A percentile compares a stretch with the other conserved stretches of the same genome.
phyloP scores from a whole-genome alignment of 148 eudicot species.

The Chenopodium album region DNA sequence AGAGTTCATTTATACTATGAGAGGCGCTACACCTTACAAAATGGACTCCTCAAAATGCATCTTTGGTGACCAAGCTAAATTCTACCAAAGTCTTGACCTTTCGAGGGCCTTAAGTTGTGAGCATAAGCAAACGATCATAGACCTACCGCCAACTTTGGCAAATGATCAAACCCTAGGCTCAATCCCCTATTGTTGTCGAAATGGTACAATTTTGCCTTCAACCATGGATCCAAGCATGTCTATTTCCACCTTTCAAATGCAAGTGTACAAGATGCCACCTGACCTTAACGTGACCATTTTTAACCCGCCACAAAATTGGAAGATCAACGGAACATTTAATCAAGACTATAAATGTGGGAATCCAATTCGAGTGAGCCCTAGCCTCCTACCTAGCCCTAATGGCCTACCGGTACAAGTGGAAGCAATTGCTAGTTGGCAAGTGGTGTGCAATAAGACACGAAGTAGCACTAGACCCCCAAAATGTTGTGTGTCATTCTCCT shows the following conservation, averaged over 20 bases:
- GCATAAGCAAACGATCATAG: slow-evolving; percentile 46
- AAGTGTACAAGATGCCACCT: slow-evolving; percentile 75
- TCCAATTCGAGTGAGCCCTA: slow-evolving; percentile 48
- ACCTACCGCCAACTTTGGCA: slow-evolving; percentile 39
- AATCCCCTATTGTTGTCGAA: slow-evolving; percentile 51
- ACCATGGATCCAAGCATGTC: slow-evolving; percentile 45
- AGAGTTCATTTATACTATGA: slow-evolving; percentile 63
- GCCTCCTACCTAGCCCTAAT: slow-evolving; percentile 30
- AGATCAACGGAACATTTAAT: slow-evolving; percentile 47
- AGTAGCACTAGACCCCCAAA: slow-evolving; percentile 32
- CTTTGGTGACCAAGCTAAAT: slow-evolving; percentile 45
- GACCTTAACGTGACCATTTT: slow-evolving; percentile 42
- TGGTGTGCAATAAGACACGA: slow-evolving; percentile 49
- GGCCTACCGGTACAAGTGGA: slow-evolving; percentile 36
- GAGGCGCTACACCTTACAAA: slow-evolving; percentile 51
- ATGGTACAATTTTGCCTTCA: slow-evolving; percentile 51
- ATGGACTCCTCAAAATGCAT: slow-evolving; percentile 47
- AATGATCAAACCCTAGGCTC: slow-evolving; percentile 43
- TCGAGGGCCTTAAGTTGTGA: slow-evolving; percentile 49
- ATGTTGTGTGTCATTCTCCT: slow-evolving; percentile 68
- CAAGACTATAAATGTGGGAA: slow-evolving; percentile 49
- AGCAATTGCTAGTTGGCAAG: slow-evolving; percentile 68
- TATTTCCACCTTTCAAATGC: slow-evolving; percentile 45
- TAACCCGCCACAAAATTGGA: slow-evolving; percentile 56
- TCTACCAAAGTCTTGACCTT: slow-evolving; percentile 39